A percentile compares a stretch with the other conserved stretches of the same genome.
These are phyloP conservation scores for Tetrastigma voinierianum DNA, from an alignment of 164 flowering plant genomes.

Conservation along the genomic window DNA sequence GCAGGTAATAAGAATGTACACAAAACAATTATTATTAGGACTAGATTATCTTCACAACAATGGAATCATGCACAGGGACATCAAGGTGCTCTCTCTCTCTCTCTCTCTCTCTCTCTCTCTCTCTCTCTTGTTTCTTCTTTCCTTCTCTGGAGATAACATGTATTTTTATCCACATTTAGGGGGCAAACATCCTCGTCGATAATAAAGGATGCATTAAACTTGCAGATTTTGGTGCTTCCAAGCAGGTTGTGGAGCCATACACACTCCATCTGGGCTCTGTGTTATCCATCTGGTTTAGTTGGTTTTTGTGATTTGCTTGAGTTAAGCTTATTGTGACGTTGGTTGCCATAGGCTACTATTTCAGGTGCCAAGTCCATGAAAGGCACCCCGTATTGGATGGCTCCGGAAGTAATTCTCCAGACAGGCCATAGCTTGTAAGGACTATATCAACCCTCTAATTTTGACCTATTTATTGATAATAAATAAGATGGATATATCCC, in stretches of 20 bases:
- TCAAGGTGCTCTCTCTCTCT: constrained; percentile 55
- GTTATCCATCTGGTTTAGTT: neutral
- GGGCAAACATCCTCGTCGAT: constrained; percentile 96
- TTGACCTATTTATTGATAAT: too few relatives aligned
- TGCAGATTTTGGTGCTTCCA: constrained; percentile 99
- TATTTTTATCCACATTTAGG: constrained; percentile 33
- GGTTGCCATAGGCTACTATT: constrained; percentile 68
- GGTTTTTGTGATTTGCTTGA: neutral
- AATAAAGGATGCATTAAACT: constrained; percentile 96
- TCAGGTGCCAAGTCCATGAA: constrained; percentile 98
- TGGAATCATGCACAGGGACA: constrained; percentile 95
- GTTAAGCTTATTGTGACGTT: constrained; percentile 1
- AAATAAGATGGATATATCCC: too few relatives aligned
- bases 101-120: constrained; percentile 1
- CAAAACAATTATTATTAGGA: constrained; percentile 84
- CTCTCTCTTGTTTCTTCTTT: neutral
- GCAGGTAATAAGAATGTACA: constrained; percentile 89
- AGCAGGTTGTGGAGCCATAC: constrained; percentile 94
- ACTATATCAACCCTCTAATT: neutral
- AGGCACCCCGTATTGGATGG: constrained; percentile 99
- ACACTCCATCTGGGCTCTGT: constrained; percentile 7
- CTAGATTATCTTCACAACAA: constrained; percentile 87
- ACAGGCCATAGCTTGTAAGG: constrained; percentile 97
- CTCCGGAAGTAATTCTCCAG: constrained; percentile 98
- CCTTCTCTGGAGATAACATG: neutral